These are phyloP conservation scores for Epichloe aotearoae DNA, from an alignment of 2,329 filamentous ascomycete genomes.

Conservation along the genomic window DNA sequence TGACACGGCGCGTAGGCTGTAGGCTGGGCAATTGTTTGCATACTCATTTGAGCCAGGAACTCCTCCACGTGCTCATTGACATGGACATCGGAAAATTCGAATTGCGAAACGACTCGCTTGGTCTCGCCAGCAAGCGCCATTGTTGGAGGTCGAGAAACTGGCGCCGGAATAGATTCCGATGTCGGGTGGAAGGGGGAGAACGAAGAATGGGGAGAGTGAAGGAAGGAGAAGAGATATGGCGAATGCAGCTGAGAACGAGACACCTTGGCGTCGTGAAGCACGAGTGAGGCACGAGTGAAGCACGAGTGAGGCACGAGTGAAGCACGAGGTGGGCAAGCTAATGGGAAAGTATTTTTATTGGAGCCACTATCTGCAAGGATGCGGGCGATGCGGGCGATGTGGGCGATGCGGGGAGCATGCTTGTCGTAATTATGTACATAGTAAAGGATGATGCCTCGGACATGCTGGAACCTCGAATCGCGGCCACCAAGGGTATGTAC, in stretches of 20 bases:
- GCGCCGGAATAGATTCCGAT: conserved; percentile 34
- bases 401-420: neutral
- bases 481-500: too few species aligned
- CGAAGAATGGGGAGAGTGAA: conserved; percentile 16
- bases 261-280: conserved; percentile 34
- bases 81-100: conserved; percentile 68
- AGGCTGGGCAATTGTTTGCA: conserved; percentile 8
- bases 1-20: neutral
- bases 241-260: conserved; percentile 13
- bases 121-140: conserved; percentile 60
- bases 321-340: conserved; percentile 31
- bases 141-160: conserved; percentile 40
- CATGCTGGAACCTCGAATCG: too few species aligned
- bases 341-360: neutral
- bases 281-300: conserved; percentile 27
- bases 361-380: neutral
- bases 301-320: conserved; percentile 22
- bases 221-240: conserved; percentile 8
- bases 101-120: conserved; percentile 67
- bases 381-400: conserved; percentile 3
- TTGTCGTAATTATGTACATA: too few species aligned
- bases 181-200: conserved; percentile 19
- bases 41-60: conserved; percentile 75
- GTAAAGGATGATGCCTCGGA: too few species aligned
- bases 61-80: conserved; percentile 71